Evolutionary conservation across 2,329 filamentous ascomycete genomes (phyloP), one percentile per base, ranked within the genome.

Genomic region (Alternaria postmessia): DNA sequence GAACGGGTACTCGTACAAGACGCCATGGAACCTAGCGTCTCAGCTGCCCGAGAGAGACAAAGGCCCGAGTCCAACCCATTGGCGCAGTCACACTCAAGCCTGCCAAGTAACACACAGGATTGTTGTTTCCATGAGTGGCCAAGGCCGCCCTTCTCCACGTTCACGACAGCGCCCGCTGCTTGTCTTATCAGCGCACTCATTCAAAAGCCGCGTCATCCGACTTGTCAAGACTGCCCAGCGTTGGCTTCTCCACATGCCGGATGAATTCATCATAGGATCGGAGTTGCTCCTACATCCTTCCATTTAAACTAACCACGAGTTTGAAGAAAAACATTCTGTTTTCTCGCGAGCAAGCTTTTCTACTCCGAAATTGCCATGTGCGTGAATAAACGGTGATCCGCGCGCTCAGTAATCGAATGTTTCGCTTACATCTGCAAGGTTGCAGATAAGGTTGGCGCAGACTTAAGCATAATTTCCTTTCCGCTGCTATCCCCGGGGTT

Each of bases 391-490:
- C 46, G 34, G 24, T 42, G 28, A 63, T 47, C 53, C 49, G 42
- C 54, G 16, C 36, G 48, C 48, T 32, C 38, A 18, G 55, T 57
- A 54, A 66, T 70, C 70, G 67, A 59, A 67, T 63, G 61, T 65
- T 58, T 72, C 71, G 69, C 63, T 73, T 70, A 68, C 67, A 59
- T 59, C 61, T 70, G 57, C 65, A 70, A 60, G 68, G 60, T 66
- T 64, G 62, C 64, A 74, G 72, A 75, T 77, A 76, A 77, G 72
- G 72, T 75, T 77, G 68, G 59, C 69, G 65, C 68, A 70, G 30
- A 70, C 66, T 75, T 76, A 76, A 76, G 74, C 74, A 75, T 76
- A 76, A 74, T 69, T 69, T 63, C 64, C 67, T 63, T 64, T 66
- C 70, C 70, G 68, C 70, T 69, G 47, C 55, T 56, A 61, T 57